Conservation (phyloP, 352 stramenopile species). For the Globisporangium paroecandrum region DNA sequence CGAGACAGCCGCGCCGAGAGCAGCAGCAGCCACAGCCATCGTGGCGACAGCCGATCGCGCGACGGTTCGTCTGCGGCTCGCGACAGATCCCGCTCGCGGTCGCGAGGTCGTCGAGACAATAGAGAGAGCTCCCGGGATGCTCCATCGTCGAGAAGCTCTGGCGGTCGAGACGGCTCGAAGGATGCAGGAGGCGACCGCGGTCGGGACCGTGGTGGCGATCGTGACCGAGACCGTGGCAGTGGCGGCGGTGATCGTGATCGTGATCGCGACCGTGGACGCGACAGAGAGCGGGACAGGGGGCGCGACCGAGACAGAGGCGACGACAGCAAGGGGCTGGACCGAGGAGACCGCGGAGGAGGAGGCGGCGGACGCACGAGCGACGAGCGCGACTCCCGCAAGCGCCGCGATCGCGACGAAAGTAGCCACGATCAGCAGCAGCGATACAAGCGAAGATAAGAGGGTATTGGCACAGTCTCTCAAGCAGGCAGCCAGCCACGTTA, state of each 20-base stretch:
- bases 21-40: conserved; percentile 18
- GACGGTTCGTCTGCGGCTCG: conserved; percentile 33
- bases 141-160: conserved; percentile 9
- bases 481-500: neutral
- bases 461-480: neutral
- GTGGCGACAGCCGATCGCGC: conserved; percentile 26
- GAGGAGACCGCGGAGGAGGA: conserved; percentile 24
- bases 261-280: conserved; percentile 30
- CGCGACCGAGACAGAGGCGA: conserved; percentile 25
- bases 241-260: conserved; percentile 16
- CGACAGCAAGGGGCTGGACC: conserved; percentile 30
- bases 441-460: conserved; percentile 54
- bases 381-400: conserved; percentile 67
- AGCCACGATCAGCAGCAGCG: conserved; percentile 15
- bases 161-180: conserved; percentile 19
- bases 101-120: conserved; percentile 29
- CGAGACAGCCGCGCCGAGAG: conserved; percentile 30
- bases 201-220: conserved; percentile 24
- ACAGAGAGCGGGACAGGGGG: conserved; percentile 28
- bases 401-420: conserved; percentile 53
- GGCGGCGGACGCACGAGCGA: conserved; percentile 22
- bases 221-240: conserved; percentile 12
- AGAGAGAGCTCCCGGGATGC: conserved; percentile 17
- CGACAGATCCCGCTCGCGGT: conserved; percentile 56
- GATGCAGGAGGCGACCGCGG: conserved; percentile 24